These are phyloP conservation scores for Ophiostoma fasciatum DNA, from an alignment of 2,329 filamentous ascomycete species.

Conservation along the genomic window DNA sequence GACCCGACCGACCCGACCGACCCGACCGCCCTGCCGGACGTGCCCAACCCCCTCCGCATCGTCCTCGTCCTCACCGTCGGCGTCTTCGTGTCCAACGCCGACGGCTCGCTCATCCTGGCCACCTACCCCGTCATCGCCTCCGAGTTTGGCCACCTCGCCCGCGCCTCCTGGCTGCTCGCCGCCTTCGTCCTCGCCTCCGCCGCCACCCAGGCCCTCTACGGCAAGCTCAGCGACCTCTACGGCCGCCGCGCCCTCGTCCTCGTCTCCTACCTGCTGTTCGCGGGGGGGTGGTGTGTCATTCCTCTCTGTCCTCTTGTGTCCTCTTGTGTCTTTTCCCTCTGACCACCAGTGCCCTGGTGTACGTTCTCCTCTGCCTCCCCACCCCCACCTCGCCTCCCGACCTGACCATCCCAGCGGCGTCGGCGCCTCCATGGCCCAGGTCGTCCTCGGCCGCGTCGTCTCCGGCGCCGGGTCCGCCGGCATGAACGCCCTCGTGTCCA, in stretches of 20 bases:
- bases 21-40: too few species aligned
- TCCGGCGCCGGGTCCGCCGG: slow-evolving; percentile 37
- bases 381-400: background rate
- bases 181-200: slow-evolving; percentile 35
- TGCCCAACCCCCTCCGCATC: slow-evolving; percentile 3
- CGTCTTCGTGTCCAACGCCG: slow-evolving; percentile 51
- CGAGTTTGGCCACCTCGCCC: slow-evolving; percentile 39
- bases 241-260: slow-evolving; percentile 37
- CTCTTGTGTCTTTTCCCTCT: background rate
- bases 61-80: slow-evolving; percentile 19
- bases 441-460: slow-evolving; percentile 35
- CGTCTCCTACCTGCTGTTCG: slow-evolving; percentile 34
- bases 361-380: slow-evolving; percentile 6
- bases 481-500: slow-evolving; percentile 33
- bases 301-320: background rate
- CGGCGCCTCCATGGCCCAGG: slow-evolving; percentile 30
- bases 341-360: slow-evolving; percentile 15
- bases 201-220: slow-evolving; percentile 38
- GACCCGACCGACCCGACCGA: too few species aligned
- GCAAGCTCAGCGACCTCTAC: slow-evolving; percentile 43
- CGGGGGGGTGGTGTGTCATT: slow-evolving; percentile 28
- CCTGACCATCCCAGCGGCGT: slow-evolving; percentile 20
- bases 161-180: slow-evolving; percentile 43
- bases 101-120: slow-evolving; percentile 49
- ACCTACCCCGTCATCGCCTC: slow-evolving; percentile 49